Evolutionary conservation across 176 grass and related monocot species (phyloP).

Genomic region (Rhynchospora pubera): DNA sequence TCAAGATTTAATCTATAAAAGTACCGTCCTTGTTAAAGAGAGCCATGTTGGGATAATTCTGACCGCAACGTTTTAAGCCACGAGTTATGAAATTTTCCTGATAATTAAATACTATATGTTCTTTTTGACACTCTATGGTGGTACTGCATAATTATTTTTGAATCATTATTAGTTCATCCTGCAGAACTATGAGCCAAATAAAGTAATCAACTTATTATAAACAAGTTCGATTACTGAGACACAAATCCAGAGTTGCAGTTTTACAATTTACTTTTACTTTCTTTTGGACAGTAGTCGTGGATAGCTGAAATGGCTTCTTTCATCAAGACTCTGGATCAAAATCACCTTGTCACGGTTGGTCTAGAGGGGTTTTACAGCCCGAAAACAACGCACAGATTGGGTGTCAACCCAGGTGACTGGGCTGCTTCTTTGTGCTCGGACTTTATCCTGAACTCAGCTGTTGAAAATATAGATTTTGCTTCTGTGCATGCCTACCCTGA

Average conservation of each 20-base stretch:
- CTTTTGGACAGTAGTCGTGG: slow-evolving; percentile 57
- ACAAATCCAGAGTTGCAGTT: background rate
- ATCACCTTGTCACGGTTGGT: slow-evolving; percentile 81
- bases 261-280: background rate
- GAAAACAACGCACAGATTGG: slow-evolving; percentile 36
- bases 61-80: background rate
- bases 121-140: background rate
- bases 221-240: background rate
- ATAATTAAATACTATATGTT: background rate
- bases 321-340: slow-evolving; percentile 58
- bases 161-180: background rate
- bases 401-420: slow-evolving; percentile 71
- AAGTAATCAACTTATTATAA: background rate
- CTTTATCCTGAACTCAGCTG: slow-evolving; percentile 75
- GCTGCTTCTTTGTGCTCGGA: slow-evolving; percentile 81
- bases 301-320: slow-evolving; percentile 84
- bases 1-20: background rate
- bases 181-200: background rate
- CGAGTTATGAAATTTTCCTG: background rate
- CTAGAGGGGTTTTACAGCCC: slow-evolving; percentile 90
- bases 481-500: slow-evolving; percentile 95
- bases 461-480: slow-evolving; percentile 80
- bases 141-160: background rate
- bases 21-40: background rate
- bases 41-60: background rate